Evolutionary conservation across 768 basidiomycete genomes (phyloP), one percentile per base, ranked within the genome.

Genomic region (Xerocomellus amylosporus): DNA sequence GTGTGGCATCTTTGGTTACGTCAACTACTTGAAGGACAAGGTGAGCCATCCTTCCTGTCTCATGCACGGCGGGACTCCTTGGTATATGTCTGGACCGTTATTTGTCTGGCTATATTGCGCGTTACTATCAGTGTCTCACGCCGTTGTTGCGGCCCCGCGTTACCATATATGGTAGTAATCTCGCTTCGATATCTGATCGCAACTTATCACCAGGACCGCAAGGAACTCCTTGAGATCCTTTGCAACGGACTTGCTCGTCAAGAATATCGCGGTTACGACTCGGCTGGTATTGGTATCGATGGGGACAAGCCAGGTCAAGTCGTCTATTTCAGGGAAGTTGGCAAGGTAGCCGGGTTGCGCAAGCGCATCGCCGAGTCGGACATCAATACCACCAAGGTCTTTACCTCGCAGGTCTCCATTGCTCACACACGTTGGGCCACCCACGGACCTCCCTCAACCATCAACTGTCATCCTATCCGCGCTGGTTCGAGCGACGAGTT

Each of bases 391-490:
- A 74, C 79, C 67, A 93, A 91, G 78, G 79, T 82, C 36, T 87
- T 83, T 73, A 68, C 92, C 48, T 85, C 87, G 39, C 94, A 98
- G 75, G 93, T 95, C 42, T 93, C 93, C 37, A 98, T 99, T 74
- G 96, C 96, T 13, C 97, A 99, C 76, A 99, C 97, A 13, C 91
- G 97, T 61, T 99, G 97, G 97, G 97, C 97, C 2, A 99, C 97
- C 19, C 97, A 99, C 69, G 97, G 97, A 36, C 83, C 86, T 19
- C 95, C 94, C 20, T 88, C 87, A 4, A 80, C 84, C 49, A 72
- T 80, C 64, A 99, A 99, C 75, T 98, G 96, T 75, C 97, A 99
- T 72, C 97, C 97, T 50, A 84, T 97, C 64, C 86, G 86, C 64
- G 90, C 89, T 15, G 93, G 96, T 65, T 75, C 82, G 24, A 78